A percentile compares a stretch with the other conserved stretches of the same genome.
phyloP scores from a whole-genome alignment of 768 basidiomycete genomes.

The Suillus occidentalis region DNA sequence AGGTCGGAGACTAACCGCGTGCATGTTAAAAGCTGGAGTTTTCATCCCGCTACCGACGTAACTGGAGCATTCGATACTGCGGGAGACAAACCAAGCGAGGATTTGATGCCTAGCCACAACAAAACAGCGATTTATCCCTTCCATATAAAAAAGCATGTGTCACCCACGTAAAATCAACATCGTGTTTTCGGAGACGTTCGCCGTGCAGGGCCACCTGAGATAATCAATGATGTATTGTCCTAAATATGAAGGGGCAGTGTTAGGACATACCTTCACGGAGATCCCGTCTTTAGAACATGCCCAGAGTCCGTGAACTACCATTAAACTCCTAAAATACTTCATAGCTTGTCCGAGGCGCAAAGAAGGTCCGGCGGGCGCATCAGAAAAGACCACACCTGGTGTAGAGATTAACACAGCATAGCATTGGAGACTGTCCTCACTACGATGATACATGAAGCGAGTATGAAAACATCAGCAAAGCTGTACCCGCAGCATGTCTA shows the following conservation, averaged over 20 bases:
- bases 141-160: background rate
- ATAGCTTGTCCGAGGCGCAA: conserved; percentile 82
- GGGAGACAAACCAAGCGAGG: background rate
- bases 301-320: conserved; percentile 74
- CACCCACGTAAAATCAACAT: background rate
- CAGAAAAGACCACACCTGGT: conserved; percentile 70
- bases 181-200: background rate
- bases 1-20: background rate
- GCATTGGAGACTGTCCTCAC: conserved; percentile 84
- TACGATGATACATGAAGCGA: conserved; percentile 22
- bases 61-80: background rate
- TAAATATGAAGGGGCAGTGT: conserved; percentile 14
- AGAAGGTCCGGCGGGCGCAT: conserved; percentile 80
- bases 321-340: conserved; percentile 78
- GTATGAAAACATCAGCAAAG: conserved; percentile 9
- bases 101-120: background rate
- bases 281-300: conserved; percentile 76
- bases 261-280: conserved; percentile 65
- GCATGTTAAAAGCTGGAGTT: no score
- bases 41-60: background rate
- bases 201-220: conserved; percentile 59
- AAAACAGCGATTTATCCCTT: background rate
- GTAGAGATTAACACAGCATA: conserved; percentile 75
- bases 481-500: conserved; percentile 10
- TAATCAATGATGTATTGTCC: conserved; percentile 13